Conservation (phyloP, 2,329 filamentous ascomycete genomes). For the Myriosclerotinia duriaeana region DNA sequence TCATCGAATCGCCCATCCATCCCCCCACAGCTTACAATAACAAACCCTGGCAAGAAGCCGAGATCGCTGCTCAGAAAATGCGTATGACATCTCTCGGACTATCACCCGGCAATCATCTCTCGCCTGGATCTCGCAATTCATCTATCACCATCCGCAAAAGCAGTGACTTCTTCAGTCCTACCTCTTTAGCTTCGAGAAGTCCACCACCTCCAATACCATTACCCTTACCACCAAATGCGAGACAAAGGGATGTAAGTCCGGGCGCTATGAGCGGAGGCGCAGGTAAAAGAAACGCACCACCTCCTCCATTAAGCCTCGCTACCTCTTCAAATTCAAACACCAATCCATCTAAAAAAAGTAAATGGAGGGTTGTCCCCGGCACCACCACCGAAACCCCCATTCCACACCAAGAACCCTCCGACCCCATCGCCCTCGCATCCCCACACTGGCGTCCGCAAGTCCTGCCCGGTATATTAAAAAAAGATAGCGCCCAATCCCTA, state of each 20-base stretch:
- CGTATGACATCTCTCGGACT: constrained; percentile 21
- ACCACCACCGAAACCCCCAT: neutral
- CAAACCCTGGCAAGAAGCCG: constrained; percentile 35
- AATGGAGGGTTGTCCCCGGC: constrained; percentile 33
- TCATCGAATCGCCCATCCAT: constrained; percentile 25
- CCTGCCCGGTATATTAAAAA: constrained; percentile 4
- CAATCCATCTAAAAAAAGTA: constrained; percentile 8
- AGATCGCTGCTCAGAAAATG: constrained; percentile 31
- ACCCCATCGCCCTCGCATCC: constrained; percentile 34
- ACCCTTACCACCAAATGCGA: constrained; percentile 40
- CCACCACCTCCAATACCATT: constrained; percentile 48
- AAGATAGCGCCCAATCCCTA: constrained; percentile 13
- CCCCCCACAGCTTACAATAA: constrained; percentile 3
- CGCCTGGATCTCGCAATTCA: neutral
- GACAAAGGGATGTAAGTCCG: constrained; percentile 9
- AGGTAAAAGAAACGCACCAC: constrained; percentile 9
- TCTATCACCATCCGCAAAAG: constrained; percentile 21
- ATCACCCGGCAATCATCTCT: constrained; percentile 6
- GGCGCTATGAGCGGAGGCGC: no score
- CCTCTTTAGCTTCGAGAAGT: constrained; percentile 25
- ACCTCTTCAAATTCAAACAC: neutral
- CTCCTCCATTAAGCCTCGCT: neutral
- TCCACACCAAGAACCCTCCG: neutral
- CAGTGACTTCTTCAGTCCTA: constrained; percentile 25
- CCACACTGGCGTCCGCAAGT: constrained; percentile 34